phyloP scores from a whole-genome alignment of 2,329 filamentous ascomycete species.

The Penicillium capsulatum region DNA sequence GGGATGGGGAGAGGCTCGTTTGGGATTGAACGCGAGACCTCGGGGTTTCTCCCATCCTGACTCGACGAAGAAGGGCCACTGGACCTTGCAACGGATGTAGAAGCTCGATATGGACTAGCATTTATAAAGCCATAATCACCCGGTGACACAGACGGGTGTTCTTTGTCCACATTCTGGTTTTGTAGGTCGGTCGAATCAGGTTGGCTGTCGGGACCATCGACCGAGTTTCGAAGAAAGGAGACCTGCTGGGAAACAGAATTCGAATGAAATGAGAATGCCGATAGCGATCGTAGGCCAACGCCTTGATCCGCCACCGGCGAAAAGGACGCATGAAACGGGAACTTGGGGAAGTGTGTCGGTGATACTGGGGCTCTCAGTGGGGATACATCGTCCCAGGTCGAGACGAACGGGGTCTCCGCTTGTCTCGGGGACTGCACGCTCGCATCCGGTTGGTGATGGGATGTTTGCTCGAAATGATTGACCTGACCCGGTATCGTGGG shows the following conservation, averaged over 20 bases:
- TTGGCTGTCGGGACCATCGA: constrained; percentile 38
- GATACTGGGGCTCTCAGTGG: constrained; percentile 11
- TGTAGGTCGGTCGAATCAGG: constrained; percentile 1
- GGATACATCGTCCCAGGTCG: constrained; percentile 24
- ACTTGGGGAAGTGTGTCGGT: constrained; percentile 17
- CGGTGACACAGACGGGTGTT: no score
- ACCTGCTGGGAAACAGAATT: constrained; percentile 33
- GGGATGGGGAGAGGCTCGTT: no score
- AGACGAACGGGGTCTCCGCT: constrained; percentile 11
- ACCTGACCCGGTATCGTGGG: no score
- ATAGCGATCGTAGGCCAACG: constrained; percentile 24
- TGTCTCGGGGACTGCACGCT: constrained; percentile 11
- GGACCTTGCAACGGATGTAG: constrained; percentile 3
- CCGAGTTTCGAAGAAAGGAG: constrained; percentile 33
- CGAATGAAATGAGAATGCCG: constrained; percentile 30
- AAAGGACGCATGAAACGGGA: constrained; percentile 21
- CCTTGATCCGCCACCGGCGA: constrained; percentile 23
- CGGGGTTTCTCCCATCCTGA: no score
- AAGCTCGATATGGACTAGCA: no score
- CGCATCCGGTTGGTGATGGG: no score
- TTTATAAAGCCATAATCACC: constrained; percentile 10
- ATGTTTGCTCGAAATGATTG: no score
- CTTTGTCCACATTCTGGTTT: no score
- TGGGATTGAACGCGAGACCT: no score
- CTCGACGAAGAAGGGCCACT: no score